Base-by-base conservation (phyloP, 2,329 filamentous ascomycete genomes). In the Leptosphaerulina australis region DNA sequence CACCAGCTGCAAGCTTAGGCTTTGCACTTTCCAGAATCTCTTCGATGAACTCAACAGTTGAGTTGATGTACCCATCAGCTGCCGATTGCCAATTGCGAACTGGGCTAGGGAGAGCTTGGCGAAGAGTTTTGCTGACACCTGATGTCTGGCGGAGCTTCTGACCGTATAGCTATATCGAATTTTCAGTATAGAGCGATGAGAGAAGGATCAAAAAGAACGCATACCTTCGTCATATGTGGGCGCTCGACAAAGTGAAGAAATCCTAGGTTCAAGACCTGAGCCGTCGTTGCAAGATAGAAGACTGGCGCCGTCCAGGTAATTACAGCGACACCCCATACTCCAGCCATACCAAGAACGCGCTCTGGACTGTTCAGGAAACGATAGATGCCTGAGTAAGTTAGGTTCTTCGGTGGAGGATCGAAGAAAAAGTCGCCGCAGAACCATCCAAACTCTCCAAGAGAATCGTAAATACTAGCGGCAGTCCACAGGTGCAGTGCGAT, bases 381-480 rank as follows among this genome's bases (percentile, higher is more conserved):
- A 73, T 99, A 99, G 65, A 99, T 99, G 55, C 93, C 95, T 61
- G 88, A 91, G 75, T 99, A 99, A 0, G 90, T 97, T 55, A 97
- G 81, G 24, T 67, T 69, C 74, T 94, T 96, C 10, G 88, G 87
- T 9, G 87, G 84, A 35, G 90, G 88, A 55, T 97, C 91, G 69
- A 94, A 97, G 80, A 99, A 97, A 79, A 97, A 99, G 71, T 99
- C 94, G 14, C 94, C 94, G 68, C 92, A 97, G 79, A 97, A 97
- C 93, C 93, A 99, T 63, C 94, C 94, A 66, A 97, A 99, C 68
- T 99, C 94, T 48, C 94, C 94, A 0, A 99, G 84, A 2, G 91
- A 95, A 40, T 97, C 91, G 72, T 97, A 96, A 60, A 97, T 92
- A 72, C 91, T 97, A 58, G 89, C 80, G 1, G 91, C 88, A 1